phyloP scores from a whole-genome alignment of 768 basidiomycete genomes.

The Leccinellum rugosiceps region DNA sequence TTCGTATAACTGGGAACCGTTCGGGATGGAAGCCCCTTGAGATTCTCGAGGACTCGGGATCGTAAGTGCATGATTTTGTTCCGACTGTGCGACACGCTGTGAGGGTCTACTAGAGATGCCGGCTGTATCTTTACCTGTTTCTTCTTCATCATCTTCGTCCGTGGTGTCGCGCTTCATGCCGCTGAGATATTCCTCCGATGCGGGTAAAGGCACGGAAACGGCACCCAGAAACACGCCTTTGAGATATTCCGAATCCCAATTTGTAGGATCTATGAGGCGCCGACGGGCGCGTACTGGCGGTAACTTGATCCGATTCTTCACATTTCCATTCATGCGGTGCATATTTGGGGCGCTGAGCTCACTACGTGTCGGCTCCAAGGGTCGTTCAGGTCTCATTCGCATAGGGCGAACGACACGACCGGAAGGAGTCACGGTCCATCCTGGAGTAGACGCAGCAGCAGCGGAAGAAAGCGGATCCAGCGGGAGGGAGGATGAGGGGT shows the following conservation, averaged over 20 bases:
- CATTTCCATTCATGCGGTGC: slow-evolving; percentile 24
- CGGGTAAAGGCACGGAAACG: slow-evolving; percentile 7
- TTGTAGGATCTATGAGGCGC: slow-evolving; percentile 67
- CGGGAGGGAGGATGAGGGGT: slow-evolving; percentile 60
- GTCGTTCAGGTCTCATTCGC: slow-evolving; percentile 66
- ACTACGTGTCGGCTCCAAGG: slow-evolving; percentile 38
- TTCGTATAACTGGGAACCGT: not conserved
- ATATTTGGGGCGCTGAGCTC: slow-evolving; percentile 5
- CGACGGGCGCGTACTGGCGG: slow-evolving; percentile 57
- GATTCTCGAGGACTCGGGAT: not conserved
- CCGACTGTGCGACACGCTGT: not conserved
- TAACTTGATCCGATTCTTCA: slow-evolving; percentile 46
- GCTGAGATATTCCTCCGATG: not conserved
- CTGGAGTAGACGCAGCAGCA: slow-evolving; percentile 50
- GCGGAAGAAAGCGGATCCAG: slow-evolving; percentile 59
- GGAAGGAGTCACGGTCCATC: slow-evolving; percentile 69
- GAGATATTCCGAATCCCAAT: slow-evolving; percentile 67
- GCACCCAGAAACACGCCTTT: slow-evolving; percentile 65
- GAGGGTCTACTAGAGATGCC: not conserved
- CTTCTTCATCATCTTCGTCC: not conserved
- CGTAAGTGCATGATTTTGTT: not conserved
- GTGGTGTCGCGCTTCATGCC: not conserved
- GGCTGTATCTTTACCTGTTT: not conserved
- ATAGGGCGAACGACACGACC: slow-evolving; percentile 65
- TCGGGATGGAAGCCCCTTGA: not conserved